These are phyloP conservation scores for Alternaria sp. DNA, from an alignment of 2,329 filamentous ascomycete genomes.

Conservation along the genomic window DNA sequence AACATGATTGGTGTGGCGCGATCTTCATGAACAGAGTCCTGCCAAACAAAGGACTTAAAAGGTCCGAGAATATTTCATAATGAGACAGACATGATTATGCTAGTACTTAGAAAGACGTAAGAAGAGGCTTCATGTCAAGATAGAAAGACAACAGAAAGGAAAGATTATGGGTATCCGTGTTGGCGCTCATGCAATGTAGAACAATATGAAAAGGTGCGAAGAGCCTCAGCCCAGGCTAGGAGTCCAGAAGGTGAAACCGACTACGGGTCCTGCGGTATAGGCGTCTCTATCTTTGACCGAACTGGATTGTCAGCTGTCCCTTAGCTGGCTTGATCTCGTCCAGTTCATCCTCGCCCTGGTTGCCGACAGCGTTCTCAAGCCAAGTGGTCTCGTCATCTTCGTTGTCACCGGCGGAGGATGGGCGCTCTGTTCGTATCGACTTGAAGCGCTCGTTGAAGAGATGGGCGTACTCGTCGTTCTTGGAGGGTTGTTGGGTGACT, in stretches of 20 bases:
- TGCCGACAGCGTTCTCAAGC: constrained; percentile 43
- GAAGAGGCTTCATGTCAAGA: not conserved
- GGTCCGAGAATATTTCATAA: not conserved
- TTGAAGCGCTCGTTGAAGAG: constrained; percentile 55
- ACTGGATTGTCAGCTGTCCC: constrained; percentile 50
- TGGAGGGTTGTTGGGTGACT: constrained; percentile 41
- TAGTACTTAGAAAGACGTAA: constrained; percentile 1
- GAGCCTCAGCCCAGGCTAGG: constrained; percentile 18
- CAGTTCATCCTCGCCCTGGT: constrained; percentile 28
- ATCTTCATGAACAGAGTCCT: not conserved
- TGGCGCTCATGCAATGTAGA: constrained; percentile 19
- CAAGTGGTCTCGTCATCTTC: constrained; percentile 49
- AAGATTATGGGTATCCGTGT: constrained; percentile 42
- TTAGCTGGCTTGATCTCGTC: constrained; percentile 30
- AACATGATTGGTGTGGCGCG: not conserved
- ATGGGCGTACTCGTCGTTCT: constrained; percentile 51
- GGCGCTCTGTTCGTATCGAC: constrained; percentile 32
- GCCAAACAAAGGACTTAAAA: not conserved
- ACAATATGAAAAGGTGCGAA: constrained; percentile 31
- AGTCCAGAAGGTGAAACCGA: constrained; percentile 2
- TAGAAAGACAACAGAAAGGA: not conserved
- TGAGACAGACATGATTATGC: not conserved
- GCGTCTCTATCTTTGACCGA: constrained; percentile 40
- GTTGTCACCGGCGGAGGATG: constrained; percentile 29
- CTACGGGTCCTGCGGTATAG: not conserved